phyloP scores from a whole-genome alignment of 2,329 filamentous ascomycete genomes.

The Colletotrichum navitas region DNA sequence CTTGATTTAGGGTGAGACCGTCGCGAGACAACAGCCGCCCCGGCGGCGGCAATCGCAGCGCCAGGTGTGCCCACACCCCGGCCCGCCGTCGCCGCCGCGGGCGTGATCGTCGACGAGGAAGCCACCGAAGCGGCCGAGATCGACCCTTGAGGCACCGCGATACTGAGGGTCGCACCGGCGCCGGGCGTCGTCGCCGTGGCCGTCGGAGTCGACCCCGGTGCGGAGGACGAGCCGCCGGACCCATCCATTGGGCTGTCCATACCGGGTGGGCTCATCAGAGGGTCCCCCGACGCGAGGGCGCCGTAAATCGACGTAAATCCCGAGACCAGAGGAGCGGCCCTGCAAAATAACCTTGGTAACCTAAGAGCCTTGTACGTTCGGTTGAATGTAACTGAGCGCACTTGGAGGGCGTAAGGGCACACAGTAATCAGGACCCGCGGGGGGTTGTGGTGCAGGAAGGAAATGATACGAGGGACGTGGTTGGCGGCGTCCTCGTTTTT shows the following conservation, averaged over 20 bases:
- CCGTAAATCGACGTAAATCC: conserved; percentile 5
- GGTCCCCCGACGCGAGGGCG: not conserved
- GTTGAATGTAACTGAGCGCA: conserved; percentile 6
- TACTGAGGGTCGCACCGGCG: not conserved
- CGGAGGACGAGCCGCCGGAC: conserved; percentile 39
- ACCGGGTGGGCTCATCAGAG: conserved; percentile 3
- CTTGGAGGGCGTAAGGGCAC: conserved; percentile 15
- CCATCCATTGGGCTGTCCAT: conserved; percentile 42
- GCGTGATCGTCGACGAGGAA: conserved; percentile 31
- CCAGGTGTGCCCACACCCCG: conserved; percentile 2
- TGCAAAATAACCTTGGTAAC: conserved; percentile 5
- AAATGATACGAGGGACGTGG: conserved; percentile 29
- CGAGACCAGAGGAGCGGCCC: not conserved
- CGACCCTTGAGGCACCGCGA: conserved; percentile 5
- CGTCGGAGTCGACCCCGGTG: conserved; percentile 37
- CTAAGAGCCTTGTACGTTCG: not conserved
- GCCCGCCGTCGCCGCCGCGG: conserved; percentile 14
- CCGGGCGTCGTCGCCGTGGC: conserved; percentile 33
- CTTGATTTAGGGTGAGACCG: conserved; percentile 68
- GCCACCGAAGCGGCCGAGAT: conserved; percentile 7
- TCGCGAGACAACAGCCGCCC: conserved; percentile 51
- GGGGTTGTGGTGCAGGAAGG: conserved; percentile 31
- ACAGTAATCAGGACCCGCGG: conserved; percentile 15
- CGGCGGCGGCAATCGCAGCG: conserved; percentile 10
- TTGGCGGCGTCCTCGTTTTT: conserved; percentile 40